These are phyloP conservation scores for Geotrichum aggregatum DNA, from an alignment of 1,139 yeast species.

Conservation along the genomic window DNA sequence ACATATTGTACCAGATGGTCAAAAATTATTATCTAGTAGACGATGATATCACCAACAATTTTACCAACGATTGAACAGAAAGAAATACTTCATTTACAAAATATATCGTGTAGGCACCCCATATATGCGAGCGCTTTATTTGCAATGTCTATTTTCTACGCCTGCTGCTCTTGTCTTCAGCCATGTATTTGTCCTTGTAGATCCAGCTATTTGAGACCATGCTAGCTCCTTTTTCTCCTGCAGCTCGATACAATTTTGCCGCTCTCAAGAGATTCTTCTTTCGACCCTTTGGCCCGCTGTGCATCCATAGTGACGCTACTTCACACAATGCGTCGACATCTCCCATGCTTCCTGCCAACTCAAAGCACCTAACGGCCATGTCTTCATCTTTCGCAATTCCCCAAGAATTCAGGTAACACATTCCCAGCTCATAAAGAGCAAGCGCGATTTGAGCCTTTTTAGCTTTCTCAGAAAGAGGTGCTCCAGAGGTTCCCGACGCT, in stretches of 20 bases:
- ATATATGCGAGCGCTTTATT: no score
- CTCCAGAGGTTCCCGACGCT: background rate
- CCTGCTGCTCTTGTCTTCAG: conserved; percentile 28
- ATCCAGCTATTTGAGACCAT: conserved; percentile 75
- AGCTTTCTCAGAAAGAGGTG: conserved; percentile 15
- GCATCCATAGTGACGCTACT: conserved; percentile 66
- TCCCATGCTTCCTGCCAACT: conserved; percentile 66
- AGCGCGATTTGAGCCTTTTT: conserved; percentile 38
- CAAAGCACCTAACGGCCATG: conserved; percentile 56
- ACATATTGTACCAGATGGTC: no score
- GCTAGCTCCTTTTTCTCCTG: conserved; percentile 60
- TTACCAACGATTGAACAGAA: no score
- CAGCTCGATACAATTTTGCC: conserved; percentile 66
- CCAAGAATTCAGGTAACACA: conserved; percentile 55
- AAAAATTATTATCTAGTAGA: no score
- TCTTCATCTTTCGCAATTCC: conserved; percentile 54
- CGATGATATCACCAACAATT: no score
- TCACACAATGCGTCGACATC: conserved; percentile 64
- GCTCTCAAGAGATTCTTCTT: conserved; percentile 61
- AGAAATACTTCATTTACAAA: no score
- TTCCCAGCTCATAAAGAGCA: conserved; percentile 58
- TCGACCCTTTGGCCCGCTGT: conserved; percentile 49
- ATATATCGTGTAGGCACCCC: no score
- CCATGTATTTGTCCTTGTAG: conserved; percentile 62
- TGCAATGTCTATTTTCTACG: no score